Base-by-base conservation (phyloP, 257 asterid genomes). In the Paraleonurus japonicus region DNA sequence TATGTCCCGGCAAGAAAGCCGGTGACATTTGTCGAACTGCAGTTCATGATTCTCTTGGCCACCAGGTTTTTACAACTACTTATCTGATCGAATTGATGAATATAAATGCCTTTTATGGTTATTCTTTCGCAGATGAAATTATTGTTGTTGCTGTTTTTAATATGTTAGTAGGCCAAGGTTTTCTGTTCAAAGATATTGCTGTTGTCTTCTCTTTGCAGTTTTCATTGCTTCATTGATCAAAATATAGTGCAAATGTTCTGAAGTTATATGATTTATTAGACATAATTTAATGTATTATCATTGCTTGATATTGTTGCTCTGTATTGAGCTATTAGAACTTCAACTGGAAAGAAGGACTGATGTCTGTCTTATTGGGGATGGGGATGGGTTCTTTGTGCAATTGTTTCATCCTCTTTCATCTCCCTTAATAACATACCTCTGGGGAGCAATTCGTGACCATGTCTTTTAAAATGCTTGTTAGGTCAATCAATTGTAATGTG, bases 1-100 rank as follows among this genome's bases (percentile, higher is more conserved):
- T 91, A 78, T 91, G 96, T 80, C 99, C 97, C 33, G 96, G 96
- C 1, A 94, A 94, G 85, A 94, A 86, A 81, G 80, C 97, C 35
- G 97, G 97, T 35, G 99, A 94, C 35, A 7, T 85, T 33, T 87
- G 96, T 79, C 96, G 95, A 48, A 94, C 99, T 26, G 88, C 97
- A 70, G 76, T 94, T 65, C 97, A 91, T 63, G 90, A 84, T 66
- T 71, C 78, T 61, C 77, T 71, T 47, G 92, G 85, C 39, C 90
- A 94, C 78, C 99, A 94, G 92, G 99, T 89, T 54, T 45, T 1
- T 69, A 16, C 15, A 43, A 37, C 26, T 1, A 47, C 20, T 47
- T 15, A 50, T 20, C 15, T 13, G 7, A 1, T 5, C 39, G n/a
- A 55, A 11, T 50, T 15, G 15, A 12, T 16, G 28, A 3, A 9